Evolutionary conservation across 1,284 basidiomycete genomes (phyloP), one percentile per base, ranked within the genome.

Genomic region (Tilletiopsis washingtonensis): DNA sequence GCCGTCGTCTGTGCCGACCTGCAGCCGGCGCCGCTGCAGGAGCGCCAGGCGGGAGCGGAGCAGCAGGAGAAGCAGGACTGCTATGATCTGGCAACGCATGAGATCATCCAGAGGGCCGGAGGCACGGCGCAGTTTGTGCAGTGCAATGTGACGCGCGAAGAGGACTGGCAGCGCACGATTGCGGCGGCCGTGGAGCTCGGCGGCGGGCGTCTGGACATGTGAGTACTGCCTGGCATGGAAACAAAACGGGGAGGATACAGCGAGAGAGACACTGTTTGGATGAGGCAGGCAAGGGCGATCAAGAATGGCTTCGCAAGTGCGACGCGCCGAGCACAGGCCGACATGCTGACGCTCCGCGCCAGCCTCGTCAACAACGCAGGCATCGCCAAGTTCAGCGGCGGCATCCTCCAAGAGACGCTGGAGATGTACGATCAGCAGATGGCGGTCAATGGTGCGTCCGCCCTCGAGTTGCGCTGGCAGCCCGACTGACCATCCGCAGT

Each of bases 1-100:
- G 50, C 29, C 32, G 46, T 61, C 23, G 45, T 61, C 27, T 61
- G 59, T 42, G 53, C 56, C 12, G 59, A 61, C 17, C 45, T 61
- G 5, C 43, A 45, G 14, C 43, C 47, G 17, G 11, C 46, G 38
- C 55, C 47, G 29, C 53, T 53, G 3, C 52, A 59, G 12, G 56
- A 56, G 3, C 43, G 57, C 19, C 12, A 12, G 12, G 32, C 32
- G 12, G 59, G 52, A 19, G 45, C 50, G 3, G 12, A 34, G 3
- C 52, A 49, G 29, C 14, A 39, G 12, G 23, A 34, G 4, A 27
- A 40, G 2, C 32, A 56, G 15, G 53, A 44, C 9, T 56, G 50
- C 4, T 52, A 47, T 3, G 49, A 53, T 26, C 43, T 61, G 3
- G 52, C 59, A 15, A 57, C 59, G 5, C 59, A 59, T 27, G 44